phyloP scores from a whole-genome alignment of 495 filamentous ascomycete genomes.

The Penicillium malachiteum region DNA sequence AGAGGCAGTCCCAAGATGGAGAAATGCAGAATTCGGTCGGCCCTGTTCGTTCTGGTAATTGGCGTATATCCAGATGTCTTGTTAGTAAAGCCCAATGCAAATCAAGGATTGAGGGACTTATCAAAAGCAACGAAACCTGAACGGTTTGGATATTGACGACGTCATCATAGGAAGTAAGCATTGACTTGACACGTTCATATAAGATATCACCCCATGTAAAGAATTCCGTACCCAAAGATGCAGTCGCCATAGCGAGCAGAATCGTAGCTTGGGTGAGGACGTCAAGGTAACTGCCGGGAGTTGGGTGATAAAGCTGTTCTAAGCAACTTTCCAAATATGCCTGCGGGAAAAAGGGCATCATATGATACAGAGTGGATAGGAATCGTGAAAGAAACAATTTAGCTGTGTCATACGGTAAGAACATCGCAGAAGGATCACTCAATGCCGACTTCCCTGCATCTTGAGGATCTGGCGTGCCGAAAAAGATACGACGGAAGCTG shows the following conservation, averaged over 20 bases:
- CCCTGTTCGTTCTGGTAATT: conserved; percentile 46
- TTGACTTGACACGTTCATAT: conserved; percentile 42
- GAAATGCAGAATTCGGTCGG: conserved; percentile 42
- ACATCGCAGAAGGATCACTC: conserved; percentile 21
- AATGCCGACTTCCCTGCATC: conserved; percentile 21
- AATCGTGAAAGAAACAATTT: conserved; percentile 34
- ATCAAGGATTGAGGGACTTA: conserved; percentile 25
- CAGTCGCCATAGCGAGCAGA: conserved; percentile 33
- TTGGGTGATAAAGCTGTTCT: conserved; percentile 32
- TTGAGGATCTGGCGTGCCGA: conserved; percentile 38
- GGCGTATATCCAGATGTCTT: conserved; percentile 24
- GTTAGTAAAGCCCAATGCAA: background rate
- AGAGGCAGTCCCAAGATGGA: conserved; percentile 36
- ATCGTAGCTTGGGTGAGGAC: conserved; percentile 28
- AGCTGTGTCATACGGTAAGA: conserved; percentile 38
- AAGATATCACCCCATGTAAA: conserved; percentile 40
- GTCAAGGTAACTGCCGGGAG: conserved; percentile 20
- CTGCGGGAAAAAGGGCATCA: conserved; percentile 34
- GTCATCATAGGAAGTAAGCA: conserved; percentile 33
- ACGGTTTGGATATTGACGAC: conserved; percentile 44
- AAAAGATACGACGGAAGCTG: conserved; percentile 46
- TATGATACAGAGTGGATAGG: conserved; percentile 32
- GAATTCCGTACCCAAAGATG: conserved; percentile 34
- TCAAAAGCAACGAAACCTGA: conserved; percentile 46
- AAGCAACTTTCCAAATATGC: conserved; percentile 28